phyloP scores from a whole-genome alignment of 208 protist genomes.

The Acanthamoeba polyphaga region DNA sequence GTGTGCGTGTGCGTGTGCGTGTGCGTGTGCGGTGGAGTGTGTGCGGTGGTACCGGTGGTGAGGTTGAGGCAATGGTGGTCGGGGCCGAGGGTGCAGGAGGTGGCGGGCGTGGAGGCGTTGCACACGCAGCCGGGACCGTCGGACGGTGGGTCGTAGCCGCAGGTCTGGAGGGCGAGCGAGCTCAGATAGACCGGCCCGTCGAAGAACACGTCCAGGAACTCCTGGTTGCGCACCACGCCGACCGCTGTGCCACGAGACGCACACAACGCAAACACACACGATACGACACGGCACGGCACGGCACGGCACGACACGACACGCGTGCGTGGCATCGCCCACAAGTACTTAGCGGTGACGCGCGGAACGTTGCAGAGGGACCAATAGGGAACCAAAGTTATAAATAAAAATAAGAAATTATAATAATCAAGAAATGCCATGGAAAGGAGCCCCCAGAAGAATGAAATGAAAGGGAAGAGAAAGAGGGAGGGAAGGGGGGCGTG shows the following conservation, averaged over 20 bases:
- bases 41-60: background rate
- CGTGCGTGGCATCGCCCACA: background rate
- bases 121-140: background rate
- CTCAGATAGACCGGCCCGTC: background rate
- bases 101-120: background rate
- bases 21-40: no score
- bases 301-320: background rate
- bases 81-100: background rate
- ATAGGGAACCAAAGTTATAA: no score
- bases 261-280: background rate
- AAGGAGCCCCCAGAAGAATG: no score
- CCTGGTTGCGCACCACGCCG: background rate
- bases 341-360: no score
- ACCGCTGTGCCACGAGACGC: background rate
- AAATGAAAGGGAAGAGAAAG: background rate
- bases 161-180: background rate
- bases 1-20: no score
- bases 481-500: no score
- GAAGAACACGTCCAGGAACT: constrained; percentile 40
- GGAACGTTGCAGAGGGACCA: no score
- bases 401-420: no score
- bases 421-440: no score
- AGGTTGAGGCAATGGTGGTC: background rate
- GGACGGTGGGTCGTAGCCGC: background rate
- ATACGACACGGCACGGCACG: no score